phyloP scores from a whole-genome alignment of 2,329 filamentous ascomycete genomes.

The Lecanicillium sp. region DNA sequence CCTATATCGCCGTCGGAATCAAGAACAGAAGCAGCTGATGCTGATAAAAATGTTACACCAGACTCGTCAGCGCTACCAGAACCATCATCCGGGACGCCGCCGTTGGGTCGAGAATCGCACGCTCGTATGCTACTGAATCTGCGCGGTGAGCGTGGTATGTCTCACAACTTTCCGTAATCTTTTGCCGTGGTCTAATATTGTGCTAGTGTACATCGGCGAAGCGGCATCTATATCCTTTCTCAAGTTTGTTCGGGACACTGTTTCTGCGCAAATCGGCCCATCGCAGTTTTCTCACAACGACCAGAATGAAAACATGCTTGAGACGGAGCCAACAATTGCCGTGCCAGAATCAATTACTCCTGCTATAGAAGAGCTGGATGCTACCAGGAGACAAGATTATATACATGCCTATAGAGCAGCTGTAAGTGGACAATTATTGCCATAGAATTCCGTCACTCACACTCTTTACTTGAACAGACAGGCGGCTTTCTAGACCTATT shows the following conservation, averaged over 20 bases:
- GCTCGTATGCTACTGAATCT: slow-evolving; percentile 34
- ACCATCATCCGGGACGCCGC: background rate
- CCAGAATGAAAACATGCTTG: slow-evolving; percentile 43
- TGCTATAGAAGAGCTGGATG: slow-evolving; percentile 2
- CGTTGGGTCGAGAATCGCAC: slow-evolving; percentile 9
- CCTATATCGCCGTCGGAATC: slow-evolving; percentile 11
- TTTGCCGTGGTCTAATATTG: background rate
- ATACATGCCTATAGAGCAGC: background rate
- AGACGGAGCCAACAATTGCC: slow-evolving; percentile 25
- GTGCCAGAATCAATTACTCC: slow-evolving; percentile 1
- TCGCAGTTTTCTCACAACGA: slow-evolving; percentile 44
- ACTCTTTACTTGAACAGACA: slow-evolving; percentile 1
- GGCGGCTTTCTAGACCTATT: slow-evolving; percentile 8
- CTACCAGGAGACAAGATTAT: background rate
- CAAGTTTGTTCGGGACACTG: slow-evolving; percentile 38
- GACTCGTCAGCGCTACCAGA: background rate
- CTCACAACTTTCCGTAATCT: no score
- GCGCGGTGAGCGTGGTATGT: slow-evolving; percentile 34
- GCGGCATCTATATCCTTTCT: slow-evolving; percentile 47
- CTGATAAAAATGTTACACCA: background rate
- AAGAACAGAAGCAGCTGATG: slow-evolving; percentile 4
- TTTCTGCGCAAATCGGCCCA: slow-evolving; percentile 42
- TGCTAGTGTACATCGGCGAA: slow-evolving; percentile 38
- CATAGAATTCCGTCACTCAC: no score
- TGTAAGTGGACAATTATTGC: background rate